Evolutionary conservation across 1,284 basidiomycete genomes (phyloP), one percentile per base, ranked within the genome.

Genomic region (Cryptococcus jaspeensis): DNA sequence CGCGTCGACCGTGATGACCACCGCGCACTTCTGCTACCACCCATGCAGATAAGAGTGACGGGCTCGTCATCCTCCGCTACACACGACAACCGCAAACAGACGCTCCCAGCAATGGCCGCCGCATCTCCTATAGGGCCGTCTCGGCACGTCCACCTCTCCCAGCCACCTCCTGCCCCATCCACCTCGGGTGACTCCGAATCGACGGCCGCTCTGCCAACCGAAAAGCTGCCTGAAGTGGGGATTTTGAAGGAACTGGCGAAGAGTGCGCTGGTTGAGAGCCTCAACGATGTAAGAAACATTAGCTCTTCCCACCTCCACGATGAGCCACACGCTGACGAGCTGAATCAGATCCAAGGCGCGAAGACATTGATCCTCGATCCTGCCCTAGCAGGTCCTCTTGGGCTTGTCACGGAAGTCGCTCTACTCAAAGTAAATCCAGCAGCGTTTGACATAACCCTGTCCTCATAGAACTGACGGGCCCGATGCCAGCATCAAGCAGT

Each of bases 291-390:
- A 65, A 53, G 86, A 32, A 32, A 9, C 9, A 32, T 4, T 9
- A 32, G 28, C 28, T 5, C 28, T 46, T 28, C 15, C 8, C 9
- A 15, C 12, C 11, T 22, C 23, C 50, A 36, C 6, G n/a, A 25
- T 41, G 13, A 38, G 20, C 18, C 32, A 8, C 23, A 44, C 40
- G 39, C 52, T 59, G 44, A 54, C 22, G 1, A 8, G 18, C 18
- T 11, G 5, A n/a, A 28, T 15, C 52, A 93, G 89, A 89, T 97
- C 5, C 90, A 89, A 77, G 94, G 92, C 9, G 86, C 90, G 50
- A 99, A 99, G 81, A 99, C 95, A 1, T 85, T 99, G 40, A 90
- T 98, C 35, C 83, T 99, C 4, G 93, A 98, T 66, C 82, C 90
- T 1, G 82, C 86, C 2, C 80, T 99, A 11, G 90, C 93, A 2